phyloP scores from a whole-genome alignment of 2,329 filamentous ascomycete species.

The Neonectria hederae region DNA sequence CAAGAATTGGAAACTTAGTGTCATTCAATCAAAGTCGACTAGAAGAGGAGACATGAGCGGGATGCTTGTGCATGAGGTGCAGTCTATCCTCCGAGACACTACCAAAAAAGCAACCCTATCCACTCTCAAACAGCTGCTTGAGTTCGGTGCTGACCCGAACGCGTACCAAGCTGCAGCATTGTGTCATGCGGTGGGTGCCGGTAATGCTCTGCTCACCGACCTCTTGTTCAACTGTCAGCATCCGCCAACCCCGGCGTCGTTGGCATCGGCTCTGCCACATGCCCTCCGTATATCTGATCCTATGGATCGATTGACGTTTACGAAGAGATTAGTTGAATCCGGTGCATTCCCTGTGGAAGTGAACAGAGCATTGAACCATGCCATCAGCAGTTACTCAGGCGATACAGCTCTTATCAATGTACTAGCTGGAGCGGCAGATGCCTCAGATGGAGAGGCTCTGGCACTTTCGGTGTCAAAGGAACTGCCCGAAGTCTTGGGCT shows the following conservation, averaged over 20 bases:
- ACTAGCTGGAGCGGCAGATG: conserved; percentile 58
- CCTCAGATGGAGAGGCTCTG: conserved; percentile 60
- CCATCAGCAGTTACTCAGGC: conserved; percentile 57
- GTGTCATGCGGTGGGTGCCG: conserved; percentile 59
- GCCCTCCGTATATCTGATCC: conserved; percentile 61
- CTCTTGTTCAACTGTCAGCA: conserved; percentile 54
- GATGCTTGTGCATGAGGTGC: conserved; percentile 62
- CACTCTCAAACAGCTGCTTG: conserved; percentile 58
- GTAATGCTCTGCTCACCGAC: conserved; percentile 57
- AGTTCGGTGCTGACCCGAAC: conserved; percentile 65
- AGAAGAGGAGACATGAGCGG: conserved; percentile 55
- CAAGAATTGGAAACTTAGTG: conserved; percentile 61
- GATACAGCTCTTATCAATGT: conserved; percentile 60
- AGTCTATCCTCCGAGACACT: conserved; percentile 52
- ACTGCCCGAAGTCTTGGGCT: conserved; percentile 55
- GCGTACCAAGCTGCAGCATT: conserved; percentile 61
- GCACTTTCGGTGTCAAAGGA: conserved; percentile 56
- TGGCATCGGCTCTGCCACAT: conserved; percentile 61
- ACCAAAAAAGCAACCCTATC: conserved; percentile 52
- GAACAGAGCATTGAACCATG: conserved; percentile 62
- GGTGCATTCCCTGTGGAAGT: conserved; percentile 59
- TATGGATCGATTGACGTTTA: conserved; percentile 61
- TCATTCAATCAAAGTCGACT: conserved; percentile 55
- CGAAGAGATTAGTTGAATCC: conserved; percentile 59
- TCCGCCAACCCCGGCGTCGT: conserved; percentile 52